Evolutionary conservation across 2,329 filamentous ascomycete species (phyloP).

Genomic region (Ophiostoma tasmaniense): DNA sequence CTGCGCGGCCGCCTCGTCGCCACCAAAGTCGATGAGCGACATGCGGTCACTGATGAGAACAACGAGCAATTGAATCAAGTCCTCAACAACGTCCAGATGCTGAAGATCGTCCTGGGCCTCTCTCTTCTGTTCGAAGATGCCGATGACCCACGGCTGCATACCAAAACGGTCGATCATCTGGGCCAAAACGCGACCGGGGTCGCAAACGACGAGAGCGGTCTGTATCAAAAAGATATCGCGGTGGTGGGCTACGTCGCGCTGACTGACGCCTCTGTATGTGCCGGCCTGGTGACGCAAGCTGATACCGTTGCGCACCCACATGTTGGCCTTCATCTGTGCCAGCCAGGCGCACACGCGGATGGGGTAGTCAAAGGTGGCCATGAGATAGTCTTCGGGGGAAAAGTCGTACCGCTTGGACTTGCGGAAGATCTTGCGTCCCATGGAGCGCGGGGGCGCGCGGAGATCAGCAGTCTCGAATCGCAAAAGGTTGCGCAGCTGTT

Average conservation of each 20-base stretch:
- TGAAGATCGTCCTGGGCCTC: slow-evolving; percentile 77
- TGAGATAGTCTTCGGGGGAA: slow-evolving; percentile 66
- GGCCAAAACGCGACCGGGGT: slow-evolving; percentile 73
- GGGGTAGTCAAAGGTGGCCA: slow-evolving; percentile 87
- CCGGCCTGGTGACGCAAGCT: slow-evolving; percentile 91
- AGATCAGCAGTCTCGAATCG: slow-evolving; percentile 65
- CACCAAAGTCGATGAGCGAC: slow-evolving; percentile 56
- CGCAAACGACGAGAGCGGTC: slow-evolving; percentile 77
- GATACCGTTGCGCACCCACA: slow-evolving; percentile 98
- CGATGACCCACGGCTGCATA: slow-evolving; percentile 78
- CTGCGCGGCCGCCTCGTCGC: slow-evolving; percentile 57
- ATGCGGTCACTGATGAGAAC: slow-evolving; percentile 83
- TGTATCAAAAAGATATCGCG: slow-evolving; percentile 92
- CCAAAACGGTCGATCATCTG: slow-evolving; percentile 89
- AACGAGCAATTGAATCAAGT: slow-evolving; percentile 89
- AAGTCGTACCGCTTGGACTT: slow-evolving; percentile 4
- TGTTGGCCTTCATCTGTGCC: slow-evolving; percentile 93
- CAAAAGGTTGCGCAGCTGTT: slow-evolving; percentile 60
- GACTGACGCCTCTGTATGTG: slow-evolving; percentile 81
- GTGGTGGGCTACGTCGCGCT: slow-evolving; percentile 87
- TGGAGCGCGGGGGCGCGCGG: slow-evolving; percentile 52
- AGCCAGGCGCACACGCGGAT: slow-evolving; percentile 92
- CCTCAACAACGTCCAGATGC: slow-evolving; percentile 86
- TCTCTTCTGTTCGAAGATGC: slow-evolving; percentile 64
- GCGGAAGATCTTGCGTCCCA: slow-evolving; percentile 47